A percentile compares a stretch with the other conserved stretches of the same genome.
Evolutionary conservation across 495 filamentous ascomycete species (phyloP).

Genomic region (Penicillium roqueforti): DNA sequence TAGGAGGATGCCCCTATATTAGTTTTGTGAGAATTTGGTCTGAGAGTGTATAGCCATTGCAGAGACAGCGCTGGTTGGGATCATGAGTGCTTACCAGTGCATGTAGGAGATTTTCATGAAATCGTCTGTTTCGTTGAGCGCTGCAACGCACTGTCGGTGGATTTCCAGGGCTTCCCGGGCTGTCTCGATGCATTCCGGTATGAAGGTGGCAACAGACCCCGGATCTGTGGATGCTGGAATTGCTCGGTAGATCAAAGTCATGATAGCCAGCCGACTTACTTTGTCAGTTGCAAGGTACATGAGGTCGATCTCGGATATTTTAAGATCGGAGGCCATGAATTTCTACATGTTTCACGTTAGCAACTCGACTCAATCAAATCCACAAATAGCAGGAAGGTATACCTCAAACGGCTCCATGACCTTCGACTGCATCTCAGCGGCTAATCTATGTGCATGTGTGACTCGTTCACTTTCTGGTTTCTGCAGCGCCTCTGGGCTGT

Average conservation of each 20-base stretch:
- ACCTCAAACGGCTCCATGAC: conserved; percentile 37
- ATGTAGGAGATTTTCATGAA: conserved; percentile 53
- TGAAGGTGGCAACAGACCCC: conserved; percentile 46
- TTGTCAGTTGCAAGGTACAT: conserved; percentile 53
- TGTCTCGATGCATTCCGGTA: conserved; percentile 55
- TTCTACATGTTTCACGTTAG: conserved; percentile 18
- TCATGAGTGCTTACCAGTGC: conserved; percentile 51
- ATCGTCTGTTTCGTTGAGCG: conserved; percentile 43
- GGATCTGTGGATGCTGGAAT: conserved; percentile 41
- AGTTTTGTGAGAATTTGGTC: conserved; percentile 1
- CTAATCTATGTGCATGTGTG: conserved; percentile 30
- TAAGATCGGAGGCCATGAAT: conserved; percentile 5
- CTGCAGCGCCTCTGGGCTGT: conserved; percentile 55
- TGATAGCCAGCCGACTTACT: conserved; percentile 48
- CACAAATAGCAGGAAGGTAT: not conserved
- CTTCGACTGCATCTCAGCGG: conserved; percentile 27
- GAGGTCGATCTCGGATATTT: conserved; percentile 30
- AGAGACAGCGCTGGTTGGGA: not conserved
- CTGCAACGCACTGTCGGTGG: conserved; percentile 50
- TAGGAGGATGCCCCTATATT: conserved; percentile 56
- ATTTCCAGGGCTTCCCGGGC: conserved; percentile 51
- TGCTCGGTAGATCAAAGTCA: conserved; percentile 60
- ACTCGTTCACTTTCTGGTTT: conserved; percentile 44
- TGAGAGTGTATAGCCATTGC: not conserved
- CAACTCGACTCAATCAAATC: not conserved